Evolutionary conservation across 805 yeast genomes (phyloP).

Genomic region (Schwanniomyces vanrijiae): DNA sequence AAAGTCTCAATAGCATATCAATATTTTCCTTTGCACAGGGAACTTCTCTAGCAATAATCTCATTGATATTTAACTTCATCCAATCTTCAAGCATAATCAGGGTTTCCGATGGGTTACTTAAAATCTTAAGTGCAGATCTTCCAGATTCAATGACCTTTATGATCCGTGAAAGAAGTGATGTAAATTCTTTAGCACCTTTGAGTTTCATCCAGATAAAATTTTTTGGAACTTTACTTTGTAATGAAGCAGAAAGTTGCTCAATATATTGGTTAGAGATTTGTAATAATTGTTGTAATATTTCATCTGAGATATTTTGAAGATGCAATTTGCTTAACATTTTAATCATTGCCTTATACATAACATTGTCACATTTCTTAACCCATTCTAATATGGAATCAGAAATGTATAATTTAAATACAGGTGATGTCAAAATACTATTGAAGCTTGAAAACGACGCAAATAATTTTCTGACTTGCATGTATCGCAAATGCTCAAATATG

Average conservation of each 20-base stretch:
- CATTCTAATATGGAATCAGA: conserved; percentile 53
- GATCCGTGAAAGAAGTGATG: conserved; percentile 52
- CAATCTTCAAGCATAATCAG: conserved; percentile 59
- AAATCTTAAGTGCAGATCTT: conserved; percentile 46
- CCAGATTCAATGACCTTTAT: conserved; percentile 56
- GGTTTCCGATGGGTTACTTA: conserved; percentile 43
- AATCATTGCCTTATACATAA: conserved; percentile 55
- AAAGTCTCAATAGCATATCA: conserved; percentile 29
- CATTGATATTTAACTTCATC: conserved; percentile 49
- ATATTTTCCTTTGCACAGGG: conserved; percentile 45
- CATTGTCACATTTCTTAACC: conserved; percentile 66
- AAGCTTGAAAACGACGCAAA: conserved; percentile 54
- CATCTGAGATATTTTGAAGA: conserved; percentile 55
- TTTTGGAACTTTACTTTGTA: conserved; percentile 46
- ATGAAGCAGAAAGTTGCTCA: conserved; percentile 41
- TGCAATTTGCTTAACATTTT: conserved; percentile 63
- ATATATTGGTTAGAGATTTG: conserved; percentile 51
- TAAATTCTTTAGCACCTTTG: conserved; percentile 52
- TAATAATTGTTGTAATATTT: conserved; percentile 54
- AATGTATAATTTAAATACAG: conserved; percentile 58
- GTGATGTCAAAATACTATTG: conserved; percentile 56
- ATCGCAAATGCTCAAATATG: conserved; percentile 64
- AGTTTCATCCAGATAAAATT: conserved; percentile 53
- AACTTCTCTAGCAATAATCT: conserved; percentile 47
- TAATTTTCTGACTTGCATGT: conserved; percentile 63